phyloP scores from a whole-genome alignment of 2,329 filamentous ascomycete genomes.

The Talaromyces sp. region DNA sequence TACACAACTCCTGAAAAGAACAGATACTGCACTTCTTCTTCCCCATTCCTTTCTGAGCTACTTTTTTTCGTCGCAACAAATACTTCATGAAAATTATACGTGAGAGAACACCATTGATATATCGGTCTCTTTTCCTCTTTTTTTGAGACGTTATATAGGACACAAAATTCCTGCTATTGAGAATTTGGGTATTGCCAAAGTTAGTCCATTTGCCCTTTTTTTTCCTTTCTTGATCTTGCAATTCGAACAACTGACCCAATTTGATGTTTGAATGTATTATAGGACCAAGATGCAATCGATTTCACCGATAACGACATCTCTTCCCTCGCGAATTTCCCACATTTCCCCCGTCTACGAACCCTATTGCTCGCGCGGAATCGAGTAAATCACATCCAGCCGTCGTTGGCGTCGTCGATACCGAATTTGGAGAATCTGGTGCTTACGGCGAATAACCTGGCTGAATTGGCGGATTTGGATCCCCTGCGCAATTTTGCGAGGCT shows the following conservation, averaged over 20 bases:
- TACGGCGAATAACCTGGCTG: constrained; percentile 72
- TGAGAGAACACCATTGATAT: constrained; percentile 72
- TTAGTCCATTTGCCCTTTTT: constrained; percentile 47
- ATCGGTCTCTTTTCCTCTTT: constrained; percentile 53
- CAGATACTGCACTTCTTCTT: constrained; percentile 80
- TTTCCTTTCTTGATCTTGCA: not conserved
- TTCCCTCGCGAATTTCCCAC: constrained; percentile 82
- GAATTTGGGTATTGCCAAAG: constrained; percentile 90
- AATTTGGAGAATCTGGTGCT: constrained; percentile 78
- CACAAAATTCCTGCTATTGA: constrained; percentile 97
- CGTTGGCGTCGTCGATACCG: constrained; percentile 69
- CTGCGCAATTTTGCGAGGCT: constrained; percentile 63
- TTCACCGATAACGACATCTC: constrained; percentile 98
- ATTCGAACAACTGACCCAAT: not conserved
- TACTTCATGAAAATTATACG: constrained; percentile 24
- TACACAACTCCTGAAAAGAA: constrained; percentile 64
- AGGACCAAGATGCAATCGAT: constrained; percentile 96
- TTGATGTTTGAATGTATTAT: constrained; percentile 7
- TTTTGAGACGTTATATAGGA: constrained; percentile 57
- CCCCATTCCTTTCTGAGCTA: constrained; percentile 20
- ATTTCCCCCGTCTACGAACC: constrained; percentile 80
- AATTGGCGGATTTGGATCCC: constrained; percentile 84
- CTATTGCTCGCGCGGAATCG: constrained; percentile 88
- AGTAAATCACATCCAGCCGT: constrained; percentile 72
- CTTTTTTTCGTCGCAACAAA: not conserved